Evolutionary conservation across 495 filamentous ascomycete species (phyloP).

Genomic region (Neurospora sp.): DNA sequence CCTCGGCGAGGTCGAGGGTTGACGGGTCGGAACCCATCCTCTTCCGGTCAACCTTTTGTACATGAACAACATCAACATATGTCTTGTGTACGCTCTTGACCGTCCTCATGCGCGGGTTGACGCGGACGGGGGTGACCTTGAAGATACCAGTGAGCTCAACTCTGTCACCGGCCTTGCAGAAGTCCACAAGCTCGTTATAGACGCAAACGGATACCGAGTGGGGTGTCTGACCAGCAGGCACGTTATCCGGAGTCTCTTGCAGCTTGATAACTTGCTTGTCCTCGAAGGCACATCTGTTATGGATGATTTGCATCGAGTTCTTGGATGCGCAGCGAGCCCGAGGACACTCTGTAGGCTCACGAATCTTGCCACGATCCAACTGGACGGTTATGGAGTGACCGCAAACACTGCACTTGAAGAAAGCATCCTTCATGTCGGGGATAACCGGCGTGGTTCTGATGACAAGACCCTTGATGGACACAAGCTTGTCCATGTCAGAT

Average conservation of each 20-base stretch:
- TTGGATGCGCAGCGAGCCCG: slow-evolving; percentile 69
- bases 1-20: slow-evolving; percentile 50
- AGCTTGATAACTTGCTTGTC: slow-evolving; percentile 99
- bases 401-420: slow-evolving; percentile 91
- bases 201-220: slow-evolving; percentile 95
- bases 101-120: slow-evolving; percentile 84
- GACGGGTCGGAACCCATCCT: slow-evolving; percentile 85
- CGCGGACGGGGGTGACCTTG: slow-evolving; percentile 85
- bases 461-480: slow-evolving; percentile 92
- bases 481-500: slow-evolving; percentile 74
- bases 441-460: slow-evolving; percentile 95
- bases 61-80: slow-evolving; percentile 88
- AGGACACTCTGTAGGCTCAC: slow-evolving; percentile 85
- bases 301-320: slow-evolving; percentile 96
- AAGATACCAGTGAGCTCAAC: slow-evolving; percentile 96
- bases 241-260: slow-evolving; percentile 90
- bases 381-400: slow-evolving; percentile 82
- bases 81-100: slow-evolving; percentile 97
- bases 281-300: slow-evolving; percentile 89
- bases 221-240: slow-evolving; percentile 94
- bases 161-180: slow-evolving; percentile 94
- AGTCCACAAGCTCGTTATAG: slow-evolving; percentile 93
- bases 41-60: slow-evolving; percentile 92
- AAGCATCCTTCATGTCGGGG: slow-evolving; percentile 90
- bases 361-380: slow-evolving; percentile 91